Conservation (phyloP, 1,284 basidiomycete species). For the Mycosarcoma maydis region DNA sequence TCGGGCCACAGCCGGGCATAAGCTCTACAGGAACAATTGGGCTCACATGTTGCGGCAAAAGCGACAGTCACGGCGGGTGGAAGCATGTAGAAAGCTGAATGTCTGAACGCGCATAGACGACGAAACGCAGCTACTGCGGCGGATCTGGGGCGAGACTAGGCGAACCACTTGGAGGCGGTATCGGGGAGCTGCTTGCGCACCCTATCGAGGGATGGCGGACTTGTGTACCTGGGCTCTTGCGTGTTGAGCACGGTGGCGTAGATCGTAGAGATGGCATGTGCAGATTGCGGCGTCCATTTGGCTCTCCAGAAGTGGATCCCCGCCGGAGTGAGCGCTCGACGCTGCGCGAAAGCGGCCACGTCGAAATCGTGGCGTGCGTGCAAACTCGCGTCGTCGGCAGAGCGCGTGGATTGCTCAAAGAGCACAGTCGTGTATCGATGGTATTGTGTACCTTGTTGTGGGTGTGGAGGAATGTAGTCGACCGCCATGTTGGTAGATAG, state of each 20-base stretch:
- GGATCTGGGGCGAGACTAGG: not conserved
- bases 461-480: constrained; percentile 84
- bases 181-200: constrained; percentile 36
- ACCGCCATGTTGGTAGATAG: constrained; percentile 73
- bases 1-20: no score
- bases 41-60: no score
- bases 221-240: not conserved
- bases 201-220: constrained; percentile 21
- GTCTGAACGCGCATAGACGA: no score
- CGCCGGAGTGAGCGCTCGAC: constrained; percentile 72
- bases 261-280: constrained; percentile 74
- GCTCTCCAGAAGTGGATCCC: constrained; percentile 86
- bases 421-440: constrained; percentile 84
- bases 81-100: no score
- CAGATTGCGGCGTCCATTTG: constrained; percentile 72
- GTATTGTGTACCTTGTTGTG: constrained; percentile 82
- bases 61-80: no score
- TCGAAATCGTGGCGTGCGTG: constrained; percentile 73
- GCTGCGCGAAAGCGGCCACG: constrained; percentile 74
- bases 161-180: constrained; percentile 34
- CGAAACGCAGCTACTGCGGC: no score
- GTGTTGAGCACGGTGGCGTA: constrained; percentile 73
- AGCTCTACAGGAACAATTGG: no score
- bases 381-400: constrained; percentile 32
- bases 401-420: constrained; percentile 73